Conservation (phyloP, 768 basidiomycete genomes). For the Mrakia hoshinonis region DNA sequence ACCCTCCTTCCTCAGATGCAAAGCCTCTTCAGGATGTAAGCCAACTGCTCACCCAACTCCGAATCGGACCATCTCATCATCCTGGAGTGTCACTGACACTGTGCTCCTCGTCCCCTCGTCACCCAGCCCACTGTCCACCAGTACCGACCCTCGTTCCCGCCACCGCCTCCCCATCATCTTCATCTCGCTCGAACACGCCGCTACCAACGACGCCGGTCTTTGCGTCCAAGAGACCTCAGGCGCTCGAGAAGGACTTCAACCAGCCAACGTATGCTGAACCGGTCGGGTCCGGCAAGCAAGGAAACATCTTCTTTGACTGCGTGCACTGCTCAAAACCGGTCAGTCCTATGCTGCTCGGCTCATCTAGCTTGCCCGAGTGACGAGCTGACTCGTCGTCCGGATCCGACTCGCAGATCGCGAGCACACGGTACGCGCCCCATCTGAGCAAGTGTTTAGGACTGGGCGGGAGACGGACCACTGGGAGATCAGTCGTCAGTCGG, state of each 20-base stretch:
- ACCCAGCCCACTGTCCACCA: neutral
- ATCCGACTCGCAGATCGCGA: neutral
- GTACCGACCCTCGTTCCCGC: neutral
- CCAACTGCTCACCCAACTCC: no score
- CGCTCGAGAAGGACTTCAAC: constrained; percentile 4
- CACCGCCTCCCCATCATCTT: constrained; percentile 5
- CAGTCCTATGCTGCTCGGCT: neutral
- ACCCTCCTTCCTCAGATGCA: neutral
- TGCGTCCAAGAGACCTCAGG: neutral
- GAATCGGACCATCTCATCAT: no score
- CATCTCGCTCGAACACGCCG: neutral
- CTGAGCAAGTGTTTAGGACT: constrained; percentile 13
- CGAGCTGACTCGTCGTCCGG: no score
- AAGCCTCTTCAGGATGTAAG: constrained; percentile 12
- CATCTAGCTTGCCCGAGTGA: neutral
- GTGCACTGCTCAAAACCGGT: constrained; percentile 5
- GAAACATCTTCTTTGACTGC: constrained; percentile 10
- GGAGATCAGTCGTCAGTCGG: neutral
- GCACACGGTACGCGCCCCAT: constrained; percentile 7
- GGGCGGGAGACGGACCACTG: constrained; percentile 6
- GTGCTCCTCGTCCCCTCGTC: neutral
- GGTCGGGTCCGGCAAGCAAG: neutral
- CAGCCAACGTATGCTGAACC: neutral
- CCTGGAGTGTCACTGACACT: no score
- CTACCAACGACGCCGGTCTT: neutral